Evolutionary conservation across 768 basidiomycete genomes (phyloP), one percentile per base, ranked within the genome.

Genomic region (Boletus reticulatus): DNA sequence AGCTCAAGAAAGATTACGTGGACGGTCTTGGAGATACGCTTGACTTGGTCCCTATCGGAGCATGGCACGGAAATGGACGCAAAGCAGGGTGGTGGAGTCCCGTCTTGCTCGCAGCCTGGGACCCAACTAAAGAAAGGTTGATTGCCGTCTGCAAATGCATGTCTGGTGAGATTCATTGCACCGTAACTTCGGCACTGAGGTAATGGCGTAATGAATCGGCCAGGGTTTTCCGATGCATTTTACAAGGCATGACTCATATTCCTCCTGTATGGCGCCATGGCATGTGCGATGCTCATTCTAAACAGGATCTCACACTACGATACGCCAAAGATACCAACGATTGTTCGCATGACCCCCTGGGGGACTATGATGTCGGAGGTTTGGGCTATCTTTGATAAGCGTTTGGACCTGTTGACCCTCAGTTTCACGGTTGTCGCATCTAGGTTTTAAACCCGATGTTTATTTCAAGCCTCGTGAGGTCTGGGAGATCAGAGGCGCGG

Each of bases 41-140:
- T 29, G 89, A 89, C 65, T 72, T 88, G 52, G 80, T 88, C 31
- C 88, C 88, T 29, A 75, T 89, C 50, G 88, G 84, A 46, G 94
- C 91, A 43, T 95, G 92, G 90, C 84, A 93, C 73, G 94, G 93
- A 45, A 89, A 86, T 66, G 94, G 94, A 32, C 75, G 93, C 36
- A 97, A 96, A 73, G 87, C 85, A 16, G 80, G 83, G 45, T 96
- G 94, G 94, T 97, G 92, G 90, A 90, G 87, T 60, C 94, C 94
- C 2, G 83, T 96, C 61, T 76, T 97, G 6, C 78, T 95, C 43
- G 92, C 85, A 14, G 72, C 88, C 39, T 87, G 88, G 80, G 85
- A 94, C 64, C 73, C 82, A 20, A 75, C 79, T 54, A 75, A 73
- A 10, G 88, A 83, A 29, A 79, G 73, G 52, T 73, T 85, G 52